Evolutionary conservation across 2,329 filamentous ascomycete genomes (phyloP), one percentile per base, ranked within the genome.

Genomic region (Cercospora sp.): DNA sequence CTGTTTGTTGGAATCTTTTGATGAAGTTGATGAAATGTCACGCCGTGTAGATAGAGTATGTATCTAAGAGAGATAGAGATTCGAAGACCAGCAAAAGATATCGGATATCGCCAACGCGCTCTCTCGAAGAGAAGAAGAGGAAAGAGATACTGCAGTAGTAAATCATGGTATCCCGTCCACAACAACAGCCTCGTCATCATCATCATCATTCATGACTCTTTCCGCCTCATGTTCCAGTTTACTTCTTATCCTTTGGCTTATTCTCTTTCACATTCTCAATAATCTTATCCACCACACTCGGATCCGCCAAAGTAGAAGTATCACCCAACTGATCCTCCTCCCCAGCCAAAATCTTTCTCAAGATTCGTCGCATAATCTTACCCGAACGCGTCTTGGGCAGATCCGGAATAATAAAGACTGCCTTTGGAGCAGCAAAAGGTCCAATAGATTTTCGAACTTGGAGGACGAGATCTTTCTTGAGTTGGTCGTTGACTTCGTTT

Each of bases 371-470:
- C 95, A 99, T 99, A 78, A 99, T 99, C 90, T 99, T 99, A 73
- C 95, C 95, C 74, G 92, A 96, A 75, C 95, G 87, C 42, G 95
- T 99, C 89, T 99, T 98, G 76, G 95, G 95, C 72, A 99, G 87
- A 79, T 99, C 95, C 3, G 93, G 91, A 55, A 99, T 91, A 64
- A 96, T 88, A 79, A 89, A 95, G 71, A 99, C 90, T 20, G 91
- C 91, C 86, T 98, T 99, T 72, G 95, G 95, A 33, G 95, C 94
- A 3, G 95, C 95, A 79, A 99, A 99, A 3, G 95, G 95, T 12
- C 95, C 95, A 78, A 99, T 99, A 73, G 92, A 96, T 86, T 96
- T 96, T 78, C 95, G 91, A 72, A 98, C 95, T 81, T 98, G 95
- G 80, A 96, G 86, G 75, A 96, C 89, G 71, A 98, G 87, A 78